Evolutionary conservation across 2,329 filamentous ascomycete species (phyloP).

Genomic region (Phymatotrichopsis omnivora): DNA sequence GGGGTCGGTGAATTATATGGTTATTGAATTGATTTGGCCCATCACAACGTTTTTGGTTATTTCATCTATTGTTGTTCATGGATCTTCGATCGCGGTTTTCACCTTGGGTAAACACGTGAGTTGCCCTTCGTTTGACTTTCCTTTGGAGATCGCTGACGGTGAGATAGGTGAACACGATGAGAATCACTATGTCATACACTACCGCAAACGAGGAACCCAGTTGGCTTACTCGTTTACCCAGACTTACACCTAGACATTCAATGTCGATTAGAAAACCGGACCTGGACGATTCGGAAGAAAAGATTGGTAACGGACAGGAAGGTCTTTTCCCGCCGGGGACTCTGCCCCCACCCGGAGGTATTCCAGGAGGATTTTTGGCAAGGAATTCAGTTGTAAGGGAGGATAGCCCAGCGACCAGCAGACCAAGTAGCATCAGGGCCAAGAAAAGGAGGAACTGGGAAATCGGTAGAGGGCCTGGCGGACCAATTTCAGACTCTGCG

Average conservation of each 20-base stretch:
- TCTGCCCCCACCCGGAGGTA: slow-evolving; percentile 54
- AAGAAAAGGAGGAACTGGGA: slow-evolving; percentile 60
- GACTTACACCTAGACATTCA: slow-evolving; percentile 68
- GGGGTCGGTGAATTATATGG: slow-evolving; percentile 47
- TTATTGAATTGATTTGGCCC: slow-evolving; percentile 87
- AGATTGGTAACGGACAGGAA: slow-evolving; percentile 45
- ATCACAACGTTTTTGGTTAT: slow-evolving; percentile 92
- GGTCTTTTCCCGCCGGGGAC: slow-evolving; percentile 54
- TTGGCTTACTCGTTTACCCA: slow-evolving; percentile 90
- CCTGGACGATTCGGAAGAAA: slow-evolving; percentile 47
- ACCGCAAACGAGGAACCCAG: slow-evolving; percentile 78
- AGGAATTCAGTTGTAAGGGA: slow-evolving; percentile 69
- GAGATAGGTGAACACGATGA: slow-evolving; percentile 64
- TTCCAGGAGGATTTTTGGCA: slow-evolving; percentile 68
- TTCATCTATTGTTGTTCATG: slow-evolving; percentile 86
- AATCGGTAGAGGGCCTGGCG: slow-evolving; percentile 65
- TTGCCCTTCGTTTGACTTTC: slow-evolving; percentile 49
- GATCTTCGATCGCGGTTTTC: slow-evolving; percentile 96
- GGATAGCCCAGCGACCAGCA: slow-evolving; percentile 52
- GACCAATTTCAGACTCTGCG: slow-evolving; percentile 80
- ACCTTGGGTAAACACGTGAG: slow-evolving; percentile 96
- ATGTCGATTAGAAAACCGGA: slow-evolving; percentile 65
- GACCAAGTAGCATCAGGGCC: slow-evolving; percentile 50
- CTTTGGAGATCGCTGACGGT: no score
- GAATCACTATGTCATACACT: slow-evolving; percentile 93